phyloP scores from a whole-genome alignment of 305 asterid genomes.

The Fraxinus platypoda region DNA sequence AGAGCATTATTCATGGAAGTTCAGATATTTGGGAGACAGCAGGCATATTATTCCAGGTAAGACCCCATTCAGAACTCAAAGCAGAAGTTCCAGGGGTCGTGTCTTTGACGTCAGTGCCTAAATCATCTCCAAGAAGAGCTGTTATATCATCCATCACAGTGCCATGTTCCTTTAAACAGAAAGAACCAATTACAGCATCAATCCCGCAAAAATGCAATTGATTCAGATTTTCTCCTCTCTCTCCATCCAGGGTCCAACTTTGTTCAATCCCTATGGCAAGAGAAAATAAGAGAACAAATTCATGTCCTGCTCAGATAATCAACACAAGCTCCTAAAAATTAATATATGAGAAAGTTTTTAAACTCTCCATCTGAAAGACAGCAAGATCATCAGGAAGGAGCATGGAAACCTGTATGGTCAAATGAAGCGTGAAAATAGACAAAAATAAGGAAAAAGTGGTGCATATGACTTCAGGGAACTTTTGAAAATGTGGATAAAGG shows the following conservation, averaged over 20 bases:
- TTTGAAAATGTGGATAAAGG: background rate
- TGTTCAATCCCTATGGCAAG: slow-evolving; percentile 27
- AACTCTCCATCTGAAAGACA: background rate
- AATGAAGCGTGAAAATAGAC: background rate
- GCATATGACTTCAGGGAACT: background rate
- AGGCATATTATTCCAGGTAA: slow-evolving; percentile 58
- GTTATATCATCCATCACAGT: slow-evolving; percentile 24
- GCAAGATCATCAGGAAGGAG: slow-evolving; percentile 8
- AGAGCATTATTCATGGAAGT: slow-evolving; percentile 28
- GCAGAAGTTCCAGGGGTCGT: slow-evolving; percentile 23
- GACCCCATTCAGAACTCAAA: slow-evolving; percentile 27
- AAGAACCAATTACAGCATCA: slow-evolving; percentile 40
- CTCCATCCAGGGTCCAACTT: slow-evolving; percentile 36
- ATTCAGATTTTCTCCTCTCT: background rate
- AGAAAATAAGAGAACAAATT: slow-evolving; percentile 9
- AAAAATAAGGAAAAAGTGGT: background rate
- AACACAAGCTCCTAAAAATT: background rate
- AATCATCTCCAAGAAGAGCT: slow-evolving; percentile 29
- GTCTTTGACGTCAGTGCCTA: slow-evolving; percentile 29
- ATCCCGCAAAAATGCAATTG: slow-evolving; percentile 31
- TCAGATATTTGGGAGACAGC: slow-evolving; percentile 49
- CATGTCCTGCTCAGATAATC: background rate
- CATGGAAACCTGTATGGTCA: slow-evolving; percentile 2
- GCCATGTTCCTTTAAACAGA: slow-evolving; percentile 27
- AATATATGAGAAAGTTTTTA: background rate